Conservation (phyloP, 1,284 basidiomycete species). For the Ceratobasidium sp. region DNA sequence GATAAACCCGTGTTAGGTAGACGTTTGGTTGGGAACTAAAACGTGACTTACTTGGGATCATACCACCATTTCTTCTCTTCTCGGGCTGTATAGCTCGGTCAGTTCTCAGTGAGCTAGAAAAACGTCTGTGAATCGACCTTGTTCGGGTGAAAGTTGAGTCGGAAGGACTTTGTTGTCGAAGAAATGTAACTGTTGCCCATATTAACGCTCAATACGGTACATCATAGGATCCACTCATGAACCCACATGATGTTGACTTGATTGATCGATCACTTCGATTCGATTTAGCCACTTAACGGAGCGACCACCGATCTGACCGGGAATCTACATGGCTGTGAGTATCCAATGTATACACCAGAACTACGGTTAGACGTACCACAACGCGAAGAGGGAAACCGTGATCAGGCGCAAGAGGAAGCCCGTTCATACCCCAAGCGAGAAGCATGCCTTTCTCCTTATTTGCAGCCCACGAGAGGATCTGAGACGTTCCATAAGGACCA, state of each 20-base stretch:
- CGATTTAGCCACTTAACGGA: conserved; percentile 70
- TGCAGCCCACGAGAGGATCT: conserved; percentile 66
- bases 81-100: conserved; percentile 58
- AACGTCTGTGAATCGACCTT: conserved; percentile 50
- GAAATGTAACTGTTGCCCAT: conserved; percentile 58
- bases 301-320: conserved; percentile 73
- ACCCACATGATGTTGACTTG: conserved; percentile 69
- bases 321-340: conserved; percentile 57
- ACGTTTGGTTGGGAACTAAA: too few species aligned
- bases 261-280: conserved; percentile 68
- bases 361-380: conserved; percentile 53
- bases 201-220: too few species aligned
- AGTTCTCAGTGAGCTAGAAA: background rate
- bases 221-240: too few species aligned
- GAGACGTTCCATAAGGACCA: conserved; percentile 76
- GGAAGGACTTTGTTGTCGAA: conserved; percentile 76
- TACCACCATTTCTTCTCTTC: conserved; percentile 73
- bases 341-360: background rate
- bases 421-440: conserved; percentile 75
- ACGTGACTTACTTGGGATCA: conserved; percentile 68
- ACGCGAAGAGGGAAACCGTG: conserved; percentile 76
- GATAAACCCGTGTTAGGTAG: background rate
- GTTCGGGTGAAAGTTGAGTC: conserved; percentile 67
- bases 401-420: conserved; percentile 69
- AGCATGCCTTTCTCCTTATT: conserved; percentile 69